These are phyloP conservation scores for Lotmaria passim DNA, from an alignment of 208 protist species.

Conservation along the genomic window DNA sequence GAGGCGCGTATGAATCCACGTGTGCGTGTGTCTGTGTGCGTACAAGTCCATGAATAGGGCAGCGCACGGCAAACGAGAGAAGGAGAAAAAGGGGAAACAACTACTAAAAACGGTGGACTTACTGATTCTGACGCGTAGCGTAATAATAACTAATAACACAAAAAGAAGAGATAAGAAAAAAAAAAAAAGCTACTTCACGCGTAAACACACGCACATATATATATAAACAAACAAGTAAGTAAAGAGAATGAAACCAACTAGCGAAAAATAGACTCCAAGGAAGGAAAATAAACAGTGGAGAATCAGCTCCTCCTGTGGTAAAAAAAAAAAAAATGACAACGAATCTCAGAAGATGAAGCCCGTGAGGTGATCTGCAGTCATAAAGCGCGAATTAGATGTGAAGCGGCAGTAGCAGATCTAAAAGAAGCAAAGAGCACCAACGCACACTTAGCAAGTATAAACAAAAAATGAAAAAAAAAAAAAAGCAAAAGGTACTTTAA, in stretches of 20 bases:
- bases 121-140: not conserved
- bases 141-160: not conserved
- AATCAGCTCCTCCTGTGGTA: not conserved
- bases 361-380: too few species aligned
- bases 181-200: not conserved
- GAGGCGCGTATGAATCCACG: not conserved
- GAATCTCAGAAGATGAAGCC: not conserved
- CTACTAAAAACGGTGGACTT: not conserved
- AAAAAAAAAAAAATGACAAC: not conserved
- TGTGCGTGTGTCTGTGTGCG: not conserved
- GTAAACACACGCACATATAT: not conserved
- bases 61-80: slow-evolving; percentile 1
- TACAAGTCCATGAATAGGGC: not conserved
- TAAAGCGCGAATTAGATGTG: too few species aligned
- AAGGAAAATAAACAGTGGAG: not conserved
- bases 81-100: slow-evolving; percentile 1
- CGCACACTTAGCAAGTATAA: not conserved
- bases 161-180: not conserved
- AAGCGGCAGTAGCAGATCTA: too few species aligned
- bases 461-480: slow-evolving; percentile 1
- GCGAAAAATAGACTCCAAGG: not conserved
- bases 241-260: not conserved
- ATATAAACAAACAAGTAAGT: not conserved
- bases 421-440: not conserved
- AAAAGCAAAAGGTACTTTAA: not conserved